Evolutionary conservation across 2,329 filamentous ascomycete genomes (phyloP).

Genomic region (Fusarium pseudonygamai): DNA sequence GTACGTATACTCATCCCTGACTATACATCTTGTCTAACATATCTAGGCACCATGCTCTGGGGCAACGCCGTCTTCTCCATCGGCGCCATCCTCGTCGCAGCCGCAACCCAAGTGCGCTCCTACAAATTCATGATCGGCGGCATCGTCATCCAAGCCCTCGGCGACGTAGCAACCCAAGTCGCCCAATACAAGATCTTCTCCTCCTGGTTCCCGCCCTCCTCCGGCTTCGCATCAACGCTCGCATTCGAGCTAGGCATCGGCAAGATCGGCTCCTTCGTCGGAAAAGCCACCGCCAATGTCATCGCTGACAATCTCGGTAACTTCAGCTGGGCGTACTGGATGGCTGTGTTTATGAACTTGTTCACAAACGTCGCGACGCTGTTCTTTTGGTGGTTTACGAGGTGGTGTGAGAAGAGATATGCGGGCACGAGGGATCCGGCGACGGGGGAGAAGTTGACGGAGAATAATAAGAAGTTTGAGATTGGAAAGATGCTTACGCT

Average conservation of each 20-base stretch:
- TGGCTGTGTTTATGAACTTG: slow-evolving; percentile 69
- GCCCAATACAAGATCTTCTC: slow-evolving; percentile 74
- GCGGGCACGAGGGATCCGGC: slow-evolving; percentile 60
- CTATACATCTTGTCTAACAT: rapidly evolving
- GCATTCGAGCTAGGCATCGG: slow-evolving; percentile 69
- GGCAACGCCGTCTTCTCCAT: slow-evolving; percentile 69
- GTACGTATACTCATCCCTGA: slow-evolving; percentile 40
- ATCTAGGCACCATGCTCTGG: slow-evolving; percentile 62
- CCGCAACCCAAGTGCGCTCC: slow-evolving; percentile 63
- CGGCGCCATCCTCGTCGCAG: slow-evolving; percentile 67
- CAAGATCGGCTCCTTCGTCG: slow-evolving; percentile 69
- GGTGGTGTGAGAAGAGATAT: slow-evolving; percentile 59
- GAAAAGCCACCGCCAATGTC: slow-evolving; percentile 67
- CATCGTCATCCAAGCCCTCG: slow-evolving; percentile 63
- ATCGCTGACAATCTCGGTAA: slow-evolving; percentile 66
- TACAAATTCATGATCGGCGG: slow-evolving; percentile 70
- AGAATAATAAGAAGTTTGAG: slow-evolving; percentile 68
- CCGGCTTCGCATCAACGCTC: slow-evolving; percentile 69
- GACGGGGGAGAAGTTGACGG: slow-evolving; percentile 67
- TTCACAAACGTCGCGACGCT: slow-evolving; percentile 67
- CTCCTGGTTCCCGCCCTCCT: slow-evolving; percentile 69
- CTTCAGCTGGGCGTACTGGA: slow-evolving; percentile 71
- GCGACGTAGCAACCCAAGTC: slow-evolving; percentile 71
- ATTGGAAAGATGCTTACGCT: slow-evolving; percentile 63
- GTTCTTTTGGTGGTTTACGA: slow-evolving; percentile 65